Evolutionary conservation across 306 rosid species (phyloP), one percentile per base, ranked within the genome.

Genomic region (Sesbania bispinosa): DNA sequence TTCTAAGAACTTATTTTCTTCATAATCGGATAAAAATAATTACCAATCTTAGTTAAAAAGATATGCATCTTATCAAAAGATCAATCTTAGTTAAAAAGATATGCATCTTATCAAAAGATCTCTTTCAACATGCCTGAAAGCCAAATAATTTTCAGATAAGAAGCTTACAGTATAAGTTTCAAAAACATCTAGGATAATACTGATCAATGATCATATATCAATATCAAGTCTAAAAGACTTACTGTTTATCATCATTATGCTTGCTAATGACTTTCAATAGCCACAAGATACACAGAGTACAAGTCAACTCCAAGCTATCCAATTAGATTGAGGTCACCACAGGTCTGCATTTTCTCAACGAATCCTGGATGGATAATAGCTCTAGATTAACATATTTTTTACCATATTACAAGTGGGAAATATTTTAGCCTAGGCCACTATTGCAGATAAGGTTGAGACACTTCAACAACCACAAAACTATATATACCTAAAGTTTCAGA

Each of bases 221-320:
- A 43, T 0, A 13, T 54, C 15, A 14, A 27, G 7, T 68, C 46
- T 8, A 59, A 39, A 70, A 51, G 43, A 45, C 95, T 62, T 80
- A 91, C 99, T 95, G 99, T 46, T 91, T 89, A 81, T 95, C 99
- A 10, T 95, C 99, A 11, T 91, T 95, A 80, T 91, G 88, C 62
- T 95, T 95, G 82, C 99, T 95, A 77, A 91, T 82, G 57, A 95
- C 99, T n/a, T 86, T 95, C 99, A 29, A 95, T 97, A 30, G 99
- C 96, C 30, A 95, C 99, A 54, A 95, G 96, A 79, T 95, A 95
- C 26, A 95, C 99, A 39, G 99, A 94, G 86, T 94, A 94, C 91
- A 94, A 94, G 3, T 97, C 99, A 52, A 94, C 99, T 47, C 99
- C 99, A 79, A 94, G 91, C 79, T 94, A 97, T 57, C 99, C 99